These are phyloP conservation scores for Knoxia roxburghii DNA, from an alignment of 257 asterid species.

Conservation along the genomic window DNA sequence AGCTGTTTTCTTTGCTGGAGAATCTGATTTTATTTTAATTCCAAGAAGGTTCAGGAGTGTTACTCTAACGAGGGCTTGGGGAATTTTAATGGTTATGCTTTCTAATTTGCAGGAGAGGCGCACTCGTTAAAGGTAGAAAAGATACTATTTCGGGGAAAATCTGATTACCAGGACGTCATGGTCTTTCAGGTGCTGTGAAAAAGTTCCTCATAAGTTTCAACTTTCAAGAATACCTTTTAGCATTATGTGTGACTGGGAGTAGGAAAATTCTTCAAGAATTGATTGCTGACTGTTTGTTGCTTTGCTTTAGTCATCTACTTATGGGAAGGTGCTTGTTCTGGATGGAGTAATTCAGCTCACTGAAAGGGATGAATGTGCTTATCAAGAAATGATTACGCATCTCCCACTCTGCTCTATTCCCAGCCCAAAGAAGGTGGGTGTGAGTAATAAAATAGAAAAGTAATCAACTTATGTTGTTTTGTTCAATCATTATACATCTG, in stretches of 20 bases:
- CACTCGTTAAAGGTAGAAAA: constrained; percentile 94
- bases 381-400: constrained; percentile 95
- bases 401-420: constrained; percentile 93
- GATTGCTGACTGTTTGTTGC: constrained; percentile 20
- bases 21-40: neutral
- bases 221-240: constrained; percentile 4
- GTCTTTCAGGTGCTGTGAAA: constrained; percentile 67
- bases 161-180: constrained; percentile 89
- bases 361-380: constrained; percentile 99
- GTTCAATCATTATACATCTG: neutral
- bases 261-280: neutral
- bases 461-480: neutral
- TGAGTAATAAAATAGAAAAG: neutral
- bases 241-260: neutral
- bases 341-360: constrained; percentile 98
- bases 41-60: neutral
- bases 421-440: constrained; percentile 73
- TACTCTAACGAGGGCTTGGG: neutral
- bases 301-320: constrained; percentile 74
- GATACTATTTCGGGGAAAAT: constrained; percentile 73
- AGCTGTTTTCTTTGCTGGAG: neutral
- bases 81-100: neutral
- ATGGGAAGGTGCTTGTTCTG: constrained; percentile 94
- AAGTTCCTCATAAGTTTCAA: constrained; percentile 7
- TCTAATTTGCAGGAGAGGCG: constrained; percentile 78